A percentile compares a stretch with the other conserved stretches of the same genome.
Evolutionary conservation across 371 early-diverging fungal genomes (phyloP).

Genomic region (Rhizopus sp.): DNA sequence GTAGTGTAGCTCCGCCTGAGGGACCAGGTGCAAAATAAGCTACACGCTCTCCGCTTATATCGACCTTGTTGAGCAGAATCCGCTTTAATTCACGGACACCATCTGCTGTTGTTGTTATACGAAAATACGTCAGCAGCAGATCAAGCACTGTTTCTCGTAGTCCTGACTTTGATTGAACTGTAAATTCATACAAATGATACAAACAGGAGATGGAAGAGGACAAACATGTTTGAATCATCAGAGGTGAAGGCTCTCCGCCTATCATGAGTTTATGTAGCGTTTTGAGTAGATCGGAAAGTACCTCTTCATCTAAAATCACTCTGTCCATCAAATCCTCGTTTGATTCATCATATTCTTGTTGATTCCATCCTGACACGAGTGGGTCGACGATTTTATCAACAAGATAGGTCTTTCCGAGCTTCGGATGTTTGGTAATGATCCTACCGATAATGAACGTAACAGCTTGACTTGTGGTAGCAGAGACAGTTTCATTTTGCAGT

Average conservation of each 20-base stretch:
- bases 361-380: slow-evolving; percentile 35
- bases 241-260: slow-evolving; percentile 66
- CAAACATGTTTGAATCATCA: slow-evolving; percentile 57
- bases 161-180: slow-evolving; percentile 52
- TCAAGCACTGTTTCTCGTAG: slow-evolving; percentile 52
- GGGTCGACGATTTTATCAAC: slow-evolving; percentile 52
- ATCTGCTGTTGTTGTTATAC: slow-evolving; percentile 53
- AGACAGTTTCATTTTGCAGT: slow-evolving; percentile 26
- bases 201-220: slow-evolving; percentile 52
- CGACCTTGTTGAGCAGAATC: slow-evolving; percentile 52
- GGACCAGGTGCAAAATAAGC: slow-evolving; percentile 63
- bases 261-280: slow-evolving; percentile 58
- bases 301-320: slow-evolving; percentile 43
- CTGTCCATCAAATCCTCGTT: slow-evolving; percentile 28
- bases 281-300: slow-evolving; percentile 39
- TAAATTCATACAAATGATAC: slow-evolving; percentile 65
- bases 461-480: slow-evolving; percentile 36
- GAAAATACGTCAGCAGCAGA: slow-evolving; percentile 53
- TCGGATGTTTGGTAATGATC: slow-evolving; percentile 53
- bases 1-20: slow-evolving; percentile 55
- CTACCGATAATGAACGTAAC: slow-evolving; percentile 60
- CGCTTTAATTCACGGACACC: slow-evolving; percentile 52
- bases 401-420: slow-evolving; percentile 52
- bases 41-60: slow-evolving; percentile 49
- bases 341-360: slow-evolving; percentile 17